Conservation (phyloP, 495 filamentous ascomycete species). For the Venustampulla echinocandica region DNA sequence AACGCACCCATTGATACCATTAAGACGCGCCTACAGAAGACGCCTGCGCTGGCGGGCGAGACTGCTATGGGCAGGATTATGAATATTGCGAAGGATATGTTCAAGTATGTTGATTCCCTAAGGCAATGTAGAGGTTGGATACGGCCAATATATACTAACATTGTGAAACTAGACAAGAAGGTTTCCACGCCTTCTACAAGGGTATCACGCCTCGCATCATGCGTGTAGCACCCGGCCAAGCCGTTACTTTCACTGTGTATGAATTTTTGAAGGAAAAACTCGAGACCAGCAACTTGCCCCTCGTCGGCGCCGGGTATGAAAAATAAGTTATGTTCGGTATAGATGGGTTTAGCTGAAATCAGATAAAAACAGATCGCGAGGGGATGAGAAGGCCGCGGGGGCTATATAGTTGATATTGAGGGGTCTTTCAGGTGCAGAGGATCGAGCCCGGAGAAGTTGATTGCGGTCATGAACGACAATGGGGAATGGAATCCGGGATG, state of each 20-base stretch:
- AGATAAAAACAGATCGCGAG: too few relatives aligned
- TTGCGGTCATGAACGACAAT: too few relatives aligned
- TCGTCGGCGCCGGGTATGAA: constrained; percentile 63
- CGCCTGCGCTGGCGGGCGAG: constrained; percentile 70
- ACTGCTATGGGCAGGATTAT: constrained; percentile 69
- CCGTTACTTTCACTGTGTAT: constrained; percentile 97
- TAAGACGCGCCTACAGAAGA: constrained; percentile 94
- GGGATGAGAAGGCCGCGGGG: too few relatives aligned
- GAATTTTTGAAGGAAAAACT: constrained; percentile 79
- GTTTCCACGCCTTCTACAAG: constrained; percentile 92
- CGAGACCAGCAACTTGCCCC: constrained; percentile 59
- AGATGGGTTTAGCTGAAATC: too few relatives aligned
- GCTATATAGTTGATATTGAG: too few relatives aligned
- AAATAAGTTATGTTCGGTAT: too few relatives aligned
- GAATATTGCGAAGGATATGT: constrained; percentile 82
- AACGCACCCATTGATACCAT: constrained; percentile 99
- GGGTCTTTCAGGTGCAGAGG: too few relatives aligned
- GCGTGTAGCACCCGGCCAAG: constrained; percentile 95
- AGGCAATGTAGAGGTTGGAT: neutral
- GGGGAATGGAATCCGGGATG: too few relatives aligned
- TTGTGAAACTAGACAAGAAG: constrained; percentile 56
- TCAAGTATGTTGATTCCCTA: constrained; percentile 48
- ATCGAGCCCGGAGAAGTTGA: too few relatives aligned
- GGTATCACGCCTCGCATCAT: constrained; percentile 96
- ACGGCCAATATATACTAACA: neutral